phyloP scores from a whole-genome alignment of 73 alveolate species.

The Symbiodinium pilosum region DNA sequence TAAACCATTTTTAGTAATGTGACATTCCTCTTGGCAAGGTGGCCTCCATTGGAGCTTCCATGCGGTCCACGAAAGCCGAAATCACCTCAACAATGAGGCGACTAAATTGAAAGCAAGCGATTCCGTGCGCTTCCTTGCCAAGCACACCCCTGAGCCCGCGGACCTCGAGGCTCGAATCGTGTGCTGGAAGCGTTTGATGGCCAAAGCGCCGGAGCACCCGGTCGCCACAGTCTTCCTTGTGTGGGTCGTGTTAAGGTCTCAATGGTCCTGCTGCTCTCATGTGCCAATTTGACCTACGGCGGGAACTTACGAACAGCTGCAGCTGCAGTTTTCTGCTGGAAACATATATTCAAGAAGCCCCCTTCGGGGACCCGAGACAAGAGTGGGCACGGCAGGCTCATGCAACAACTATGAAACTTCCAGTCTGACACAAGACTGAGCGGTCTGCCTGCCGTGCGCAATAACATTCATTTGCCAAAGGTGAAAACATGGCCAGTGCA shows the following conservation, averaged over 20 bases:
- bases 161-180: slow-evolving; percentile 52
- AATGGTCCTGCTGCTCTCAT: too few species aligned
- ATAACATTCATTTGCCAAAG: background rate
- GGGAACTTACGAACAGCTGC: too few species aligned
- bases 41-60: slow-evolving; percentile 81
- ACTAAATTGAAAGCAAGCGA: too few species aligned
- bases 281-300: too few species aligned
- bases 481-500: slow-evolving; percentile 1
- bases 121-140: too few species aligned
- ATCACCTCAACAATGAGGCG: slow-evolving; percentile 25
- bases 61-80: slow-evolving; percentile 56
- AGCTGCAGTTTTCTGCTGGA: too few species aligned
- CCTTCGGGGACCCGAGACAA: background rate
- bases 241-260: background rate
- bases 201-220: slow-evolving; percentile 80
- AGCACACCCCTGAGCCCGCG: background rate
- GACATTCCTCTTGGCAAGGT: too few species aligned
- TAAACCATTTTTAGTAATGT: too few species aligned
- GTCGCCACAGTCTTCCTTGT: slow-evolving; percentile 79
- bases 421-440: background rate
- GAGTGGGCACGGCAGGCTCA: background rate
- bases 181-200: slow-evolving; percentile 73
- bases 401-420: background rate
- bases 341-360: background rate
- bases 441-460: background rate